A percentile compares a stretch with the other conserved stretches of the same genome.
phyloP scores from a whole-genome alignment of 176 grass and related monocot species.

The Dactylis glomerata region DNA sequence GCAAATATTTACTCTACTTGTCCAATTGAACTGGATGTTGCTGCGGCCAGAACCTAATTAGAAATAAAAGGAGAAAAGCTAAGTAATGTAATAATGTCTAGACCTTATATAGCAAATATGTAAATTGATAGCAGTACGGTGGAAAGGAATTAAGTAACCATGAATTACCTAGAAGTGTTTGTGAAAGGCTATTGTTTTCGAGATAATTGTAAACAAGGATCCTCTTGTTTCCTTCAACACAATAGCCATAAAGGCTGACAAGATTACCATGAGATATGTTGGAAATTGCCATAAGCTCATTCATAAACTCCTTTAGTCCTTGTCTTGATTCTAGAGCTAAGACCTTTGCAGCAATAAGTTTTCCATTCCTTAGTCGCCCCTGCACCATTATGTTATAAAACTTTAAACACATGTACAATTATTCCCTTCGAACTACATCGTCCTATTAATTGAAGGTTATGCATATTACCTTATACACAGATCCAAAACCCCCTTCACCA shows the following conservation, averaged over 20 bases:
- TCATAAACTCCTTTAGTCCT: slow-evolving; percentile 59
- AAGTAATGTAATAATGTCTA: slow-evolving; percentile 3
- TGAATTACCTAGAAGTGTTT: slow-evolving; percentile 68
- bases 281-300: slow-evolving; percentile 55
- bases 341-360: slow-evolving; percentile 58
- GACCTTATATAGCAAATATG: background rate
- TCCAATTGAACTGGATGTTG: slow-evolving; percentile 75
- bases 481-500: slow-evolving; percentile 81
- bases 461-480: slow-evolving; percentile 67
- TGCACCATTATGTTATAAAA: slow-evolving; percentile 31
- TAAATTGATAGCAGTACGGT: background rate
- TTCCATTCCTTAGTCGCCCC: slow-evolving; percentile 65
- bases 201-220: slow-evolving; percentile 81
- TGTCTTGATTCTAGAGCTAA: slow-evolving; percentile 61
- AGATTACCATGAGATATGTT: slow-evolving; percentile 67
- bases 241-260: slow-evolving; percentile 68
- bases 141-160: slow-evolving; percentile 14
- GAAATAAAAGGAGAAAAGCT: slow-evolving; percentile 1
- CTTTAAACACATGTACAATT: background rate
- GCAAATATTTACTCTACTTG: slow-evolving; percentile 67
- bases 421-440: background rate
- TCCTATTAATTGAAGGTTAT: slow-evolving; percentile 25
- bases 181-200: slow-evolving; percentile 76
- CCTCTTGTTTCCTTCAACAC: slow-evolving; percentile 56
- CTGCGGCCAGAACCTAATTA: slow-evolving; percentile 47